Evolutionary conservation across 2,329 filamentous ascomycete species (phyloP).

Genomic region (Stagonosporopsis tanaceti): DNA sequence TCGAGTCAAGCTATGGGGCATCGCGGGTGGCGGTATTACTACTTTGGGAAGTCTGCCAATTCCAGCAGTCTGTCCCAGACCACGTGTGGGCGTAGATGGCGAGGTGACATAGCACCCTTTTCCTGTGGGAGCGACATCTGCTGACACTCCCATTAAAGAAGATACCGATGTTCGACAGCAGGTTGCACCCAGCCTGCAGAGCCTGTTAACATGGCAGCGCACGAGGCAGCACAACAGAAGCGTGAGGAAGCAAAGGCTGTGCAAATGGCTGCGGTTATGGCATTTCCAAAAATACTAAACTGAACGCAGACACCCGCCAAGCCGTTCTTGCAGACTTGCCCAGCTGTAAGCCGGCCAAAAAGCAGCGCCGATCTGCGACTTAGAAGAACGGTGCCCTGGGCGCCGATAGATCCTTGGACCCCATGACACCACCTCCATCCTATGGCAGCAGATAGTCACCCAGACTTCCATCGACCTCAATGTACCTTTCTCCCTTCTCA

Average conservation of each 20-base stretch:
- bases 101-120: not conserved
- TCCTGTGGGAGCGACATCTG: not conserved
- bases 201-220: not conserved
- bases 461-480: not conserved
- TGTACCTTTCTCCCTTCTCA: not conserved
- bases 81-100: not conserved
- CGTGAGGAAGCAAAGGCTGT: not conserved
- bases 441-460: not conserved
- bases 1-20: constrained; percentile 5
- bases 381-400: not conserved
- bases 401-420: not conserved
- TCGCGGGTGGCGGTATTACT: not conserved
- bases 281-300: not conserved
- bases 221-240: not conserved
- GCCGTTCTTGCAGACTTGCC: not conserved
- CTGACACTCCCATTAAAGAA: not conserved
- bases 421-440: not conserved
- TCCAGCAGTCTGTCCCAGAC: not conserved
- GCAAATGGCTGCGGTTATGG: not conserved
- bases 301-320: not conserved
- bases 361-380: not conserved
- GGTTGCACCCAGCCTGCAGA: not conserved
- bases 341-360: not conserved
- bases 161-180: not conserved
- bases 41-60: not conserved